These are phyloP conservation scores for Pharus latifolius DNA, from an alignment of 176 grass and related monocot species.

Conservation along the genomic window DNA sequence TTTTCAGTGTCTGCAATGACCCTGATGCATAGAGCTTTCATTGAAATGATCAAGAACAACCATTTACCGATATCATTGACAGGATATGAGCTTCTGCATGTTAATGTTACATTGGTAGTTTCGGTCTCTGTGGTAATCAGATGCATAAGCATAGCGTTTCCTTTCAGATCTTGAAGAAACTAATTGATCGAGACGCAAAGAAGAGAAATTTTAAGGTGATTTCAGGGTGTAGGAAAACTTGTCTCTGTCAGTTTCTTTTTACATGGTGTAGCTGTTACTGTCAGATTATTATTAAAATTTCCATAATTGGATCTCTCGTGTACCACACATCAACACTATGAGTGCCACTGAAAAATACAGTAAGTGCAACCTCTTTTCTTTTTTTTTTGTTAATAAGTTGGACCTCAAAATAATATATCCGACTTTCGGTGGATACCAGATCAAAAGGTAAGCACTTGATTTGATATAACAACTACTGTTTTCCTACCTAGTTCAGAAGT, in stretches of 20 bases:
- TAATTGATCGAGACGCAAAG: slow-evolving; percentile 9
- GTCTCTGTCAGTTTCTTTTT: slow-evolving; percentile 11
- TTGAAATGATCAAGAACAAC: neutral
- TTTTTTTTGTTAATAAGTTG: slow-evolving; percentile 17
- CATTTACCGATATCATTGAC: neutral
- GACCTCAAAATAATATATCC: slow-evolving; percentile 28
- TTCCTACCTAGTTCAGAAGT: slow-evolving; percentile 31
- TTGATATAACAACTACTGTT: slow-evolving; percentile 9
- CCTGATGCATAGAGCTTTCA: neutral
- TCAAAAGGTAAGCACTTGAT: slow-evolving; percentile 41
- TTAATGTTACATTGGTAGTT: too few species aligned
- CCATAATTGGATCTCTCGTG: slow-evolving; percentile 38
- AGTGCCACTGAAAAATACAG: slow-evolving; percentile 13
- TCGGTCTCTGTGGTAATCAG: neutral
- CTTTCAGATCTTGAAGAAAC: slow-evolving; percentile 1
- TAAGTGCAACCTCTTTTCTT: slow-evolving; percentile 27
- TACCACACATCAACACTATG: slow-evolving; percentile 19
- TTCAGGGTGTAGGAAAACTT: slow-evolving; percentile 8
- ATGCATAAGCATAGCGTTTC: neutral
- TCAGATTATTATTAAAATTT: slow-evolving; percentile 8
- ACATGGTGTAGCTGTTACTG: slow-evolving; percentile 5
- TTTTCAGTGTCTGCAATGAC: neutral
- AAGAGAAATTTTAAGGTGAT: neutral
- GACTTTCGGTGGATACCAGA: slow-evolving; percentile 38
- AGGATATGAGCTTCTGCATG: too few species aligned